phyloP scores from a whole-genome alignment of 192 early-diverging fungal genomes.

The Backusella liffmaniae region DNA sequence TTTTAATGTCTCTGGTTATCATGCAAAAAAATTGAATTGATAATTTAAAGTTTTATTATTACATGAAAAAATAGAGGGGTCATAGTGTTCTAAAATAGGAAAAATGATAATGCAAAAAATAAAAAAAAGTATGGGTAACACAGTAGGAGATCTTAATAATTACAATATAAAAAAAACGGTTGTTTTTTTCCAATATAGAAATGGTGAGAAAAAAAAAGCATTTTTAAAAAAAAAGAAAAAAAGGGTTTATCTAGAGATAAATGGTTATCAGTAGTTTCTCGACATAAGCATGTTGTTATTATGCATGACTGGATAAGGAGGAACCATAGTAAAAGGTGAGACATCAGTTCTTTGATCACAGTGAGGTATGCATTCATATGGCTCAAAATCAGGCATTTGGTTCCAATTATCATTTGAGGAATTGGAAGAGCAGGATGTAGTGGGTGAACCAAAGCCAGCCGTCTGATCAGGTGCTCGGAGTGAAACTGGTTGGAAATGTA shows the following conservation, averaged over 20 bases:
- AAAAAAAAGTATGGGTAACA: neutral
- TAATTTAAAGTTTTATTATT: neutral
- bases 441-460: neutral
- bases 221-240: neutral
- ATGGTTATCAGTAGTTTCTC: neutral
- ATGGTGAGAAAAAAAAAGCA: neutral
- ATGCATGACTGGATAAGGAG: slow-evolving; percentile 1
- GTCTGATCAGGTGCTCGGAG: slow-evolving; percentile 13
- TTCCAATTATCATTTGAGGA: neutral
- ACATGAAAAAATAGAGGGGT: neutral
- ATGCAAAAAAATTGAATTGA: neutral
- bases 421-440: neutral
- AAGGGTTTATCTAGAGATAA: neutral
- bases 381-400: neutral
- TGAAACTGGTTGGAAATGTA: slow-evolving; percentile 2
- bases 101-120: slow-evolving; percentile 6
- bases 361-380: slow-evolving; percentile 18
- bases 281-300: slow-evolving; percentile 11
- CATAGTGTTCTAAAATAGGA: neutral
- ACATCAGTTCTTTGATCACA: slow-evolving; percentile 33
- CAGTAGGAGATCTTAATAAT: neutral
- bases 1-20: too few species aligned
- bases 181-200: slow-evolving; percentile 10
- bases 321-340: slow-evolving; percentile 1
- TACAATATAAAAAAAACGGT: neutral